Percentiles rank a stretch among this genome's conserved stretches.
These are phyloP conservation scores for Funneliformis geosporum DNA, from an alignment of 192 early-diverging fungal species.

Conservation along the genomic window DNA sequence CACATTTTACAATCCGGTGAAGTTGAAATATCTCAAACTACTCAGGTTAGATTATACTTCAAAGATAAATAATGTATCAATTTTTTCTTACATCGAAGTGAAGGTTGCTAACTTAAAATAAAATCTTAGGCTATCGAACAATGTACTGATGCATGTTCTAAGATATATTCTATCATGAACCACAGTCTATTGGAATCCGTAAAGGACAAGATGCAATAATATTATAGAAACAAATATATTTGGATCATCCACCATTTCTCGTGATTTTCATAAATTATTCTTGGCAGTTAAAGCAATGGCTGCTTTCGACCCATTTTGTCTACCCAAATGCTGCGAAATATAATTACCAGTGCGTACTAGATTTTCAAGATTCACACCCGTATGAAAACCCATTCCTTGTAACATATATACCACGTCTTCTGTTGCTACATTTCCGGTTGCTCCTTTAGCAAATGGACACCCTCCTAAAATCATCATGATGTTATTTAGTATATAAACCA, in stretches of 20 bases:
- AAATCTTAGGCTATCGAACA: constrained; percentile 63
- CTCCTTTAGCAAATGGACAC: constrained; percentile 95
- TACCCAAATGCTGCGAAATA: constrained; percentile 80
- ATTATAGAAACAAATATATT: neutral
- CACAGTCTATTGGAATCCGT: constrained; percentile 56
- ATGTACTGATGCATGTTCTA: constrained; percentile 73
- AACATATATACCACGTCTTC: constrained; percentile 97
- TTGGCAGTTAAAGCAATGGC: constrained; percentile 46
- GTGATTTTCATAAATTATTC: neutral
- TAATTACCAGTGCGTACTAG: constrained; percentile 80
- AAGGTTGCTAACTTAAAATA: neutral
- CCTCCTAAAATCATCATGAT: constrained; percentile 59
- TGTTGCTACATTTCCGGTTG: constrained; percentile 94
- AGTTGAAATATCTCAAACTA: constrained; percentile 46
- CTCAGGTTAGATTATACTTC: constrained; percentile 46
- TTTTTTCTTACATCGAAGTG: too few species aligned
- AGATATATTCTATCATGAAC: constrained; percentile 73
- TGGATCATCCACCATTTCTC: too few species aligned
- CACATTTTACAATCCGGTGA: constrained; percentile 77
- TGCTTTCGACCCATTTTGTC: constrained; percentile 63
- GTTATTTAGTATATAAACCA: neutral
- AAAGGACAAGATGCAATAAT: constrained; percentile 29
- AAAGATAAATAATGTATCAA: too few species aligned
- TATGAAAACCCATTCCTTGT: constrained; percentile 78
- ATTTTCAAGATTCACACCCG: constrained; percentile 75